Conservation (phyloP, 1,139 yeast species). For the Candida sp. region DNA sequence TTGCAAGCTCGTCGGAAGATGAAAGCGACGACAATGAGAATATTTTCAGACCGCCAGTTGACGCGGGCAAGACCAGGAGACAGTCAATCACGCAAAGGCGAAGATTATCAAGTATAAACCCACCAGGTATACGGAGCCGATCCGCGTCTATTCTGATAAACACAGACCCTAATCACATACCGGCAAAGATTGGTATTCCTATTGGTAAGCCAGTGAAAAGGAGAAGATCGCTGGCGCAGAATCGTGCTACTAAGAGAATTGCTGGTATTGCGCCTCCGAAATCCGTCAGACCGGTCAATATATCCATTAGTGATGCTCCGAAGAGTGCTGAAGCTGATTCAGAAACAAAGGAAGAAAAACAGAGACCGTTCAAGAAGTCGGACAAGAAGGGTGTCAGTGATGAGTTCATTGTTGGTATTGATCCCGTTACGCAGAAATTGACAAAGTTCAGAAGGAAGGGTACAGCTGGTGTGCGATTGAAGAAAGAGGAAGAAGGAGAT, state of each 20-base stretch:
- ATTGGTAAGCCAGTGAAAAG: conserved; percentile 32
- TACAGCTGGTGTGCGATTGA: conserved; percentile 8
- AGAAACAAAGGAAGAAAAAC: conserved; percentile 6
- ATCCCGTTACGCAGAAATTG: conserved; percentile 34
- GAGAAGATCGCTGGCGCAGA: conserved; percentile 28
- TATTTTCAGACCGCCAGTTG: conserved; percentile 32
- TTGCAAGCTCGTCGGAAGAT: conserved; percentile 15
- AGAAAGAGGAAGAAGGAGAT: conserved; percentile 9
- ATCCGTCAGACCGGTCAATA: neutral
- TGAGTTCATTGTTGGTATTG: conserved; percentile 34
- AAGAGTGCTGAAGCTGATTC: conserved; percentile 6
- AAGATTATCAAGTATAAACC: conserved; percentile 41
- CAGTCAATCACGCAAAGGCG: conserved; percentile 36
- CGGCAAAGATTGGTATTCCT: conserved; percentile 45
- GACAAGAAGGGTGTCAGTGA: conserved; percentile 10
- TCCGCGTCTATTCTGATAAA: conserved; percentile 30
- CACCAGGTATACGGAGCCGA: conserved; percentile 28
- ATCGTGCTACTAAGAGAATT: conserved; percentile 10
- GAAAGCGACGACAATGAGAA: conserved; percentile 24
- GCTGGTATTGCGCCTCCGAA: conserved; percentile 9
- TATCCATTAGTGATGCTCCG: neutral
- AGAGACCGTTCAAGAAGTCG: neutral
- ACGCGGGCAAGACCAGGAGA: conserved; percentile 21
- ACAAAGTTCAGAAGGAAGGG: conserved; percentile 22
- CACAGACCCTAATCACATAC: conserved; percentile 19